phyloP scores from a whole-genome alignment of 2,329 filamentous ascomycete genomes.

The Aureobasidium musti region DNA sequence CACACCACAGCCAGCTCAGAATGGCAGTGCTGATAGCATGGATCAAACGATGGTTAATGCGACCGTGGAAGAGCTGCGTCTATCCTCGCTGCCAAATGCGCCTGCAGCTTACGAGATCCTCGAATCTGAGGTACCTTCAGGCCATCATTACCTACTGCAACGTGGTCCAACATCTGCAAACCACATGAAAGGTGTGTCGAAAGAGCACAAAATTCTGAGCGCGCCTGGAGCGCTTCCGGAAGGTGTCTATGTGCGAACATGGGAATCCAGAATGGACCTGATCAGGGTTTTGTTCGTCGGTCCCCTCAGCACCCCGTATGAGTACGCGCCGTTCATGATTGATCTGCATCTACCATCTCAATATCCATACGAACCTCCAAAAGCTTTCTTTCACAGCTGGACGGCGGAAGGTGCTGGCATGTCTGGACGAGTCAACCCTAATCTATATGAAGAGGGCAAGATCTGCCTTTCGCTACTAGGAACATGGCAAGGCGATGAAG shows the following conservation, averaged over 20 bases:
- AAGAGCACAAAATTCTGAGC: conserved; percentile 61
- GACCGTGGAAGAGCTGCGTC: conserved; percentile 17
- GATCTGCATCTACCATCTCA: conserved; percentile 55
- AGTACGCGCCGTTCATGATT: conserved; percentile 62
- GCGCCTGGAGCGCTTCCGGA: conserved; percentile 49
- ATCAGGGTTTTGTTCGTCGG: conserved; percentile 60
- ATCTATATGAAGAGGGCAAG: conserved; percentile 64
- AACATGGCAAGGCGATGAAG: conserved; percentile 59
- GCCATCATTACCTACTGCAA: conserved; percentile 46
- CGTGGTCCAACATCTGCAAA: conserved; percentile 35
- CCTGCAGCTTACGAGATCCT: conserved; percentile 38
- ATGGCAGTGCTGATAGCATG: conserved; percentile 16
- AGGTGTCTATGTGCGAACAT: conserved; percentile 60
- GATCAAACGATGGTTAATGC: conserved; percentile 23
- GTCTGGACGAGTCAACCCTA: conserved; percentile 60
- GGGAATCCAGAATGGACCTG: conserved; percentile 61
- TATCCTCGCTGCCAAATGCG: conserved; percentile 20
- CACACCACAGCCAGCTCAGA: conserved; percentile 29
- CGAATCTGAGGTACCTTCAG: conserved; percentile 47
- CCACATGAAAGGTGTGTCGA: conserved; percentile 55
- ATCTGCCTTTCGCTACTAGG: conserved; percentile 62
- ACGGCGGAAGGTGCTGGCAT: conserved; percentile 53
- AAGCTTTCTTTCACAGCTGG: conserved; percentile 56
- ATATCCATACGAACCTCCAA: conserved; percentile 57
- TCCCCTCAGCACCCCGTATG: conserved; percentile 61